Evolutionary conservation across 192 early-diverging fungal species (phyloP), one percentile per base, ranked within the genome.

Genomic region (Linnemannia exigua): DNA sequence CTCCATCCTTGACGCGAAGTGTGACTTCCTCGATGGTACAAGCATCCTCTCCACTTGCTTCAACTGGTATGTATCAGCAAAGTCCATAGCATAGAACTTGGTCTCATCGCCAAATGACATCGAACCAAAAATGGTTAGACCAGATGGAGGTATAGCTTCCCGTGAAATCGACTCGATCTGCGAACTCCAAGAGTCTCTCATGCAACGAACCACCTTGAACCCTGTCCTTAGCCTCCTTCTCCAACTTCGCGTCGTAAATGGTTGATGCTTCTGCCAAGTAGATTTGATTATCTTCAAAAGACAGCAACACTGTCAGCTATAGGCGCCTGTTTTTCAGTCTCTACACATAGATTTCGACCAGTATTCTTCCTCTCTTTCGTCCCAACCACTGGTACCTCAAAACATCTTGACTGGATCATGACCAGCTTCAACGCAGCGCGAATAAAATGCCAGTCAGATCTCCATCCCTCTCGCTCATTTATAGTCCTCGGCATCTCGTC

Each of bases 381-480:
- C 9, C 80, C 80, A 1, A n/a, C 22, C 38, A 81, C 68, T 5
- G 51, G 73, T 2, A 71, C 37, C 69, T 81, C 80, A 25, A 76
- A 81, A 12, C 16, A 28, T n/a, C 80, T 50, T 31, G 74, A 76
- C 20, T 0, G 51, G 11, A 81, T 75, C 1, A 28, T 36, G 28
- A 31, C 80, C 67, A 81, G 25, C 12, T 22, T 72, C 69, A 81
- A 44, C 25, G 80, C 80, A 48, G 41, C 52, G 0, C 80, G 73
- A 50, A 81, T 81, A 28, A 81, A 81, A 51, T 51, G 28, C 80
- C 80, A 81, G 80, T 76, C 16, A 76, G 47, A 15, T 81, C 80
- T 0, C 50, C 80, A 51, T 5, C 67, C 73, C 41, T 75, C 79
- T 20, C 73, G 48, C 52, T 81, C 79, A 38, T 81, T 81, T n/a